Conservation (phyloP, 2,329 filamentous ascomycete species). For the Pseudofabraea citricarpa region DNA sequence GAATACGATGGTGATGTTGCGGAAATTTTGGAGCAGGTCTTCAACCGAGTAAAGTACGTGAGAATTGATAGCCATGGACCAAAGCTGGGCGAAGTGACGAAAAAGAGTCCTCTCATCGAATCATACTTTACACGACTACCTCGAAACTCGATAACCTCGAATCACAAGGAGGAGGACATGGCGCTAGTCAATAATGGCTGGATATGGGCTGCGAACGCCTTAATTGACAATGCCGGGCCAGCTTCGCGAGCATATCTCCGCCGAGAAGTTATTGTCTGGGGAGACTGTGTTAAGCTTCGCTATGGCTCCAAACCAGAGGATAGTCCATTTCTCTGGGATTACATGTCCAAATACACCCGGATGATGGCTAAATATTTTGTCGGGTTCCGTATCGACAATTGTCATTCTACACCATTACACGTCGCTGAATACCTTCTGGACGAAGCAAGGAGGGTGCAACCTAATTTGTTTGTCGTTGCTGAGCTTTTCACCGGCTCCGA, state of each 20-base stretch:
- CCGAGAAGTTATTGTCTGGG: constrained; percentile 95
- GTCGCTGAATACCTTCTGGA: constrained; percentile 95
- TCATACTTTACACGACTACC: constrained; percentile 91
- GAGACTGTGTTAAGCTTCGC: constrained; percentile 94
- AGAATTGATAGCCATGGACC: constrained; percentile 90
- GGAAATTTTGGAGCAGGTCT: constrained; percentile 84
- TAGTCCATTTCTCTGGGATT: constrained; percentile 91
- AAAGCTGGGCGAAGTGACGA: constrained; percentile 73
- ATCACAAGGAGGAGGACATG: constrained; percentile 70
- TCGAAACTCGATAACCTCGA: constrained; percentile 69
- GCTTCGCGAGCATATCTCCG: constrained; percentile 90
- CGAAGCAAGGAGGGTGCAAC: constrained; percentile 81
- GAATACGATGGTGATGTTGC: constrained; percentile 84
- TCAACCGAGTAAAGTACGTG: constrained; percentile 91
- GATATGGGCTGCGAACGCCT: constrained; percentile 96
- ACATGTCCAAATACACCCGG: constrained; percentile 89
- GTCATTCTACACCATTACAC: constrained; percentile 90
- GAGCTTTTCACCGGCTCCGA: constrained; percentile 96
- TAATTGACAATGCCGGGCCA: constrained; percentile 89
- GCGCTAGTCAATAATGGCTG: constrained; percentile 94
- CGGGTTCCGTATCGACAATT: constrained; percentile 96
- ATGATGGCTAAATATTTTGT: constrained; percentile 92
- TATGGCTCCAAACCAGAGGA: constrained; percentile 79
- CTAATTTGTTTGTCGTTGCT: constrained; percentile 86
- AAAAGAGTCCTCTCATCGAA: constrained; percentile 79